Conservation (phyloP, 129 eudicot species). For the Flaveria sonorensis region DNA sequence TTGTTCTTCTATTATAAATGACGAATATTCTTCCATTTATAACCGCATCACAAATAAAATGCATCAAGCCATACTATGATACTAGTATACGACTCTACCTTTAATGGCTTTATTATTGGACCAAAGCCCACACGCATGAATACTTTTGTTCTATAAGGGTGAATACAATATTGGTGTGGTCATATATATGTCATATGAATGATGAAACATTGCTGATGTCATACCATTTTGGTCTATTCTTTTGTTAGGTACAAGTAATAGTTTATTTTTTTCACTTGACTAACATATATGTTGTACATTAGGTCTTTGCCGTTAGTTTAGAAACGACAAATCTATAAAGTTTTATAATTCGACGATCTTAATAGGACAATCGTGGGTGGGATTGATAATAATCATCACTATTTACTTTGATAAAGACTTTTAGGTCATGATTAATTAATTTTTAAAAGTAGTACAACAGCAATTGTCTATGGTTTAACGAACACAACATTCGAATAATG, state of each 20-base stretch:
- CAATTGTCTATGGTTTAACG: background rate
- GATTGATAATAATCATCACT: too few species aligned
- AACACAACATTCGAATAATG: background rate
- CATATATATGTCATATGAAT: background rate
- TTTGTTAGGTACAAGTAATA: background rate
- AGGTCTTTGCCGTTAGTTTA: background rate
- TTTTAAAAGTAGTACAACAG: background rate
- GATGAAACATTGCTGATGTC: slow-evolving; percentile 5
- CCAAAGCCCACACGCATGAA: background rate
- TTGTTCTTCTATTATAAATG: too few species aligned
- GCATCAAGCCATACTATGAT: too few species aligned
- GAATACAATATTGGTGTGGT: background rate
- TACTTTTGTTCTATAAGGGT: too few species aligned
- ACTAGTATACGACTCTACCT: too few species aligned
- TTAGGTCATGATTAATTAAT: background rate
- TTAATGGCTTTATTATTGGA: too few species aligned
- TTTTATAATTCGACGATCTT: background rate
- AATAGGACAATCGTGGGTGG: background rate
- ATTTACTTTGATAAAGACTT: background rate
- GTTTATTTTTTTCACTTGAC: background rate
- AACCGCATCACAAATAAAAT: too few species aligned
- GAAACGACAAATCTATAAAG: background rate
- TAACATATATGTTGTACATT: background rate
- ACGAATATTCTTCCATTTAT: too few species aligned
- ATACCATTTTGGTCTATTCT: background rate